Evolutionary conservation across 495 filamentous ascomycete genomes (phyloP), one percentile per base, ranked within the genome.

Genomic region (Melanomma pulvis-pyrius): DNA sequence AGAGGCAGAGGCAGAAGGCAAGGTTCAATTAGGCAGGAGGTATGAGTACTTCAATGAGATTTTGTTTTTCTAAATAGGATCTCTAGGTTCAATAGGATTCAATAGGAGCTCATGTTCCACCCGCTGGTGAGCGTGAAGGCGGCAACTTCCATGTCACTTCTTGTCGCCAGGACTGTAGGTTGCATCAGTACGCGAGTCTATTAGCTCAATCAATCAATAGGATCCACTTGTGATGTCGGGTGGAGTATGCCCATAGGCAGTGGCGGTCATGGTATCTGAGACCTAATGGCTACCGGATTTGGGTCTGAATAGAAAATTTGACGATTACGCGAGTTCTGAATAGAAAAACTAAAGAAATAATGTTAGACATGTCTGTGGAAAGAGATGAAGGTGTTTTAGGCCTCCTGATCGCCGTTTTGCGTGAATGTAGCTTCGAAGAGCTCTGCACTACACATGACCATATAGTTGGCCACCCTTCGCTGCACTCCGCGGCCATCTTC

Each of bases 281-380:
- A 51, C 28, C 25, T 51, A 26, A 12, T 50, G 46, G 21, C 19
- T 50, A 15, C 24, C 58, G 44, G 26, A 50, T 61, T 61, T 32
- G 58, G 58, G 58, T 61, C 41, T 59, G 56, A 47, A 36, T 61
- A 34, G 44, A 52, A 61, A 34, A 28, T 26, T 2, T 26, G n/a
- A 3, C n/a, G 11, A 24, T 25, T 47, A n/a, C 11, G 46, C 17
- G 13, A 30, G 29, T 2, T 55, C 51, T 32, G 51, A 55, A 36
- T 55, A 55, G 8, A 34, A 36, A 55, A 51, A 34, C 13, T 5
- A 32, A 6, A 34, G 30, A n/a, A 12, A n/a, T 9, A 8, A 15
- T 29, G 13, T 28, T 22, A 22, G 4, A 24, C 21, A 44, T 59
- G 32, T 44, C 46, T 44, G 9, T 51, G 39, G n/a, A 44, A 15